Conservation (phyloP, 352 stramenopile genomes). For the Phytophthora constricta region DNA sequence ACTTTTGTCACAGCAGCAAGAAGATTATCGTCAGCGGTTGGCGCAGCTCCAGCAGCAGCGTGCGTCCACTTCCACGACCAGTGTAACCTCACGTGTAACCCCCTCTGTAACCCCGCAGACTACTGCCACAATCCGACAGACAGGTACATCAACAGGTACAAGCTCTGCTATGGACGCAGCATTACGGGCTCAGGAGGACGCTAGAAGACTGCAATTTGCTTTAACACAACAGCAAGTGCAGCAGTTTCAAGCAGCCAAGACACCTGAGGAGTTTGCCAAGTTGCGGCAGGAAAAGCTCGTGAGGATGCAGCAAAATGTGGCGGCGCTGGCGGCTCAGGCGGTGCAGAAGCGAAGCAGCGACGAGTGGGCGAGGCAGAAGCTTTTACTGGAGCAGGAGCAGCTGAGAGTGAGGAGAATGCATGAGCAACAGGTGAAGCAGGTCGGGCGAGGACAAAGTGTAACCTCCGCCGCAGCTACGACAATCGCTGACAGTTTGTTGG, state of each 20-base stretch:
- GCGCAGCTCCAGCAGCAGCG: constrained; percentile 21
- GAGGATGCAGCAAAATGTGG: constrained; percentile 60
- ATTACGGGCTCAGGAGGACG: constrained; percentile 28
- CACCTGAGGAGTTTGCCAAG: constrained; percentile 52
- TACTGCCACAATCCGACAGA: constrained; percentile 42
- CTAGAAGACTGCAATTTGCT: constrained; percentile 43
- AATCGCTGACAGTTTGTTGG: constrained; percentile 42
- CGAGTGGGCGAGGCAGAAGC: constrained; percentile 50
- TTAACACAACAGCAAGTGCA: constrained; percentile 53
- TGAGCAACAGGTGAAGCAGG: constrained; percentile 43
- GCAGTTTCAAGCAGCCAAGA: constrained; percentile 37
- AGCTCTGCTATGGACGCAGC: constrained; percentile 18
- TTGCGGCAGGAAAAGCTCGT: constrained; percentile 55
- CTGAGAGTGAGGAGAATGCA: constrained; percentile 41
- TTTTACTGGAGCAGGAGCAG: constrained; percentile 57
- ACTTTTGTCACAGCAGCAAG: constrained; percentile 45
- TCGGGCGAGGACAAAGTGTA: constrained; percentile 16
- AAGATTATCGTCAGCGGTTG: constrained; percentile 47
- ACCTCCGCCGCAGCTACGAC: constrained; percentile 26
- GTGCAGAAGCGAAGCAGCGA: constrained; percentile 41
- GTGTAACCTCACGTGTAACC: constrained; percentile 49
- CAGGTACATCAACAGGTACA: constrained; percentile 9
- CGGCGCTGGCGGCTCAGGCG: constrained; percentile 42
- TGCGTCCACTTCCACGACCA: constrained; percentile 13
- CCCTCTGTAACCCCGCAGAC: constrained; percentile 44